Evolutionary conservation across 345 rosid genomes (phyloP).

Genomic region (Rhodomyrtus tomentosa): DNA sequence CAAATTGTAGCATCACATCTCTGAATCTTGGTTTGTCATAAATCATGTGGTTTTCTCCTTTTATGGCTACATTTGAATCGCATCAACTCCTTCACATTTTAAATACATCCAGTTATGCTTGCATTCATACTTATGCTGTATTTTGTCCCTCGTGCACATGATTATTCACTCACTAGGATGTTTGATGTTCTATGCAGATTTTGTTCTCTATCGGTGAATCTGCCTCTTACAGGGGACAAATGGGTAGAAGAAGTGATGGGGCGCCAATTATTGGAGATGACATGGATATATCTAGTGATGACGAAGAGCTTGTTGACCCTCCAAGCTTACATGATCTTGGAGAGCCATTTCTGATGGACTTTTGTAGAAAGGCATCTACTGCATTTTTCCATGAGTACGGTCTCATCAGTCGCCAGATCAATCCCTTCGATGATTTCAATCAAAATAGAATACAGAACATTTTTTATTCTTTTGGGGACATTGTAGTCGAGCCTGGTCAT

Average conservation of each 20-base stretch:
- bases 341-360: conserved; percentile 24
- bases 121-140: not conserved
- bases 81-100: not conserved
- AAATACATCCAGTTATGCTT: not conserved
- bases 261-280: not conserved
- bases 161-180: not conserved
- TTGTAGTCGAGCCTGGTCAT: conserved; percentile 50
- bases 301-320: not conserved
- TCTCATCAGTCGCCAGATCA: conserved; percentile 74
- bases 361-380: conserved; percentile 53
- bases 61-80: not conserved
- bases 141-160: not conserved
- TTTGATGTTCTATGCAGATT: not conserved
- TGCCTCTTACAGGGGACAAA: not conserved
- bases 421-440: conserved; percentile 69
- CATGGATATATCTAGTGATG: not conserved
- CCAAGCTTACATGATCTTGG: conserved; percentile 30
- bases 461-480: conserved; percentile 58
- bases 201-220: not conserved
- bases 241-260: not conserved
- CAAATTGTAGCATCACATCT: not conserved
- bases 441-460: conserved; percentile 46
- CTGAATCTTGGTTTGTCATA: not conserved
- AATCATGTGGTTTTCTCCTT: not conserved
- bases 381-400: conserved; percentile 61